phyloP scores from a whole-genome alignment of 2,329 filamentous ascomycete species.

The Fusarium verticillioides region DNA sequence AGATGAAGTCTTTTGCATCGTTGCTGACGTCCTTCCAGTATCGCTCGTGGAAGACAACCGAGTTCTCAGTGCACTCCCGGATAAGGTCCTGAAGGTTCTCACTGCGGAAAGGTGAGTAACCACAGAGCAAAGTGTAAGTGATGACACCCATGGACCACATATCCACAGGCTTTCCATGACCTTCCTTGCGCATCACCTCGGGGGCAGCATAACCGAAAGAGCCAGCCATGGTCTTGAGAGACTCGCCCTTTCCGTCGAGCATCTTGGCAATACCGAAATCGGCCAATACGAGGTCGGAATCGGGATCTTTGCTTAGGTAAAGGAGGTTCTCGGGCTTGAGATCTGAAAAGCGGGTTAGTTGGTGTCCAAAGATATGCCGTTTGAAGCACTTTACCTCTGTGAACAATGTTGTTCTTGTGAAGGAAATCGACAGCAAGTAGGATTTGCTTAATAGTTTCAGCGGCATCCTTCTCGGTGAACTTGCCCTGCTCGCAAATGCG shows the following conservation, averaged over 20 bases:
- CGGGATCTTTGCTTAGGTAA: constrained; percentile 80
- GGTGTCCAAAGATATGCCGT: not conserved
- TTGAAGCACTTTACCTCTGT: constrained; percentile 74
- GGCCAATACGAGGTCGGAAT: constrained; percentile 90
- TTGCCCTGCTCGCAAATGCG: constrained; percentile 97
- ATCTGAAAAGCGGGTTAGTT: constrained; percentile 65
- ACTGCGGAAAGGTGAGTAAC: constrained; percentile 97
- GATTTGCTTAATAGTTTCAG: constrained; percentile 94
- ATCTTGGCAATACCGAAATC: constrained; percentile 99
- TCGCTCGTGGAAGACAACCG: constrained; percentile 93
- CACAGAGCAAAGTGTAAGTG: constrained; percentile 96
- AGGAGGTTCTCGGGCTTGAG: constrained; percentile 98
- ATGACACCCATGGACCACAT: constrained; percentile 99
- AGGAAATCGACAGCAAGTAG: constrained; percentile 94
- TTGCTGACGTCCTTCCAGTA: constrained; percentile 98
- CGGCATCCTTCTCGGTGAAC: constrained; percentile 98
- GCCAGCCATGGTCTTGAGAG: constrained; percentile 97
- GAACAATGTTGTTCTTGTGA: constrained; percentile 93
- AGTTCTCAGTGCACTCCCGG: constrained; percentile 86
- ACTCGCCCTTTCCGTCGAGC: constrained; percentile 88
- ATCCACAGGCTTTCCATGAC: constrained; percentile 97
- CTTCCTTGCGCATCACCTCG: constrained; percentile 97
- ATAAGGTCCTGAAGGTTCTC: constrained; percentile 94
- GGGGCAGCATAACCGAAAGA: constrained; percentile 98
- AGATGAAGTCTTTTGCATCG: constrained; percentile 95